phyloP scores from a whole-genome alignment of 163 green algal species.

The Smithsoniella earleae region DNA sequence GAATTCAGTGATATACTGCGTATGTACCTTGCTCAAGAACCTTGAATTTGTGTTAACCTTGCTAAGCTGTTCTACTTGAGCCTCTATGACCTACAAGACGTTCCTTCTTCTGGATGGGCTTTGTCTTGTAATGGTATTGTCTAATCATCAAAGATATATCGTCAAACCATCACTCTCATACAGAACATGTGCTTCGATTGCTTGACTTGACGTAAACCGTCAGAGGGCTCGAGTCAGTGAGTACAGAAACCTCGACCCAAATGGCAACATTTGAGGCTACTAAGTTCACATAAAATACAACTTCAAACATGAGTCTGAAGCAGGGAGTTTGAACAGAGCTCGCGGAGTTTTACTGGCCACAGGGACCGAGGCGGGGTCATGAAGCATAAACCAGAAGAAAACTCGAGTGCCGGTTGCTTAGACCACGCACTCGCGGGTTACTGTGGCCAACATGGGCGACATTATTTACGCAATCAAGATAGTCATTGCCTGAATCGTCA shows the following conservation, averaged over 20 bases:
- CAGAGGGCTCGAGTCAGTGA: not conserved
- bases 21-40: not conserved
- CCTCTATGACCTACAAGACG: not conserved
- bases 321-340: not conserved
- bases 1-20: not conserved
- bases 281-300: not conserved
- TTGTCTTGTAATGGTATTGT: not conserved
- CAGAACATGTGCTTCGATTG: not conserved
- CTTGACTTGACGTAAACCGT: not conserved
- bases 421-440: conserved; percentile 46
- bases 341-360: not conserved
- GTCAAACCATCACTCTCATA: not conserved
- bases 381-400: too few relatives aligned
- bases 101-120: not conserved
- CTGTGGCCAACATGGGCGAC: conserved; percentile 68
- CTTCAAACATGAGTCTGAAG: not conserved
- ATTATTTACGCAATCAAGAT: conserved; percentile 68
- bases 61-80: not conserved
- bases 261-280: too few relatives aligned
- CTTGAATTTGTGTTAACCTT: not conserved
- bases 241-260: not conserved
- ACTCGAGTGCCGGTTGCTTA: too few relatives aligned
- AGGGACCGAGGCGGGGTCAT: not conserved
- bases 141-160: not conserved
- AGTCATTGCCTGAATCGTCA: not conserved